Conservation (phyloP, 2,329 filamentous ascomycete species). For the Aureobasidium lini region DNA sequence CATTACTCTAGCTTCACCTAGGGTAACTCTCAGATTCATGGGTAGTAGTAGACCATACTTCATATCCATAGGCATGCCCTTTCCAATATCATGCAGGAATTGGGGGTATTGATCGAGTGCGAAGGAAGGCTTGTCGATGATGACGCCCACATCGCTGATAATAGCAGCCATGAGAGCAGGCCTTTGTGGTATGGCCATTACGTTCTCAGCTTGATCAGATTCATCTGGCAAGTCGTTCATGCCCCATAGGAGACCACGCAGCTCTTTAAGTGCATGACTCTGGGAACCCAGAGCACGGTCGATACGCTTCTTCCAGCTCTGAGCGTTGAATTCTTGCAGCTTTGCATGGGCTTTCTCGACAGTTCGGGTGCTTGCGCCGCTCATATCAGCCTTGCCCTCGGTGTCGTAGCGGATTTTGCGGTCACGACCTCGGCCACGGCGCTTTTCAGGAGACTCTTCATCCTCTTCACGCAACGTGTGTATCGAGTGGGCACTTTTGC, state of each 20-base stretch:
- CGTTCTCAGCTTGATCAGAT: constrained; percentile 71
- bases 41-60: constrained; percentile 84
- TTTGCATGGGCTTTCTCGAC: constrained; percentile 68
- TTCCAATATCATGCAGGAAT: constrained; percentile 85
- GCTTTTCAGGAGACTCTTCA: constrained; percentile 1
- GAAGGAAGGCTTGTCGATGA: constrained; percentile 89
- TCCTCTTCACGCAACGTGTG: constrained; percentile 12
- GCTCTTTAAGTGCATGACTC: constrained; percentile 66
- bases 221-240: constrained; percentile 74
- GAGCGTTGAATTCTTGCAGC: constrained; percentile 72
- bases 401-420: constrained; percentile 66
- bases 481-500: constrained; percentile 28
- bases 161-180: constrained; percentile 74
- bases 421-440: constrained; percentile 24
- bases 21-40: constrained; percentile 79
- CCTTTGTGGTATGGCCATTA: constrained; percentile 76
- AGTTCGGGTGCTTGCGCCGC: constrained; percentile 62
- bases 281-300: constrained; percentile 66
- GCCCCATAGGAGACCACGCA: constrained; percentile 75
- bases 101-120: constrained; percentile 71
- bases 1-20: constrained; percentile 81
- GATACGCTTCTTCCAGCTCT: constrained; percentile 88
- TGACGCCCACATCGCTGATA: constrained; percentile 76
- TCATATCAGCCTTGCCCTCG: constrained; percentile 66
- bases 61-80: constrained; percentile 90